These are phyloP conservation scores for Carpinus viminea DNA, from an alignment of 306 rosid species.

Conservation along the genomic window DNA sequence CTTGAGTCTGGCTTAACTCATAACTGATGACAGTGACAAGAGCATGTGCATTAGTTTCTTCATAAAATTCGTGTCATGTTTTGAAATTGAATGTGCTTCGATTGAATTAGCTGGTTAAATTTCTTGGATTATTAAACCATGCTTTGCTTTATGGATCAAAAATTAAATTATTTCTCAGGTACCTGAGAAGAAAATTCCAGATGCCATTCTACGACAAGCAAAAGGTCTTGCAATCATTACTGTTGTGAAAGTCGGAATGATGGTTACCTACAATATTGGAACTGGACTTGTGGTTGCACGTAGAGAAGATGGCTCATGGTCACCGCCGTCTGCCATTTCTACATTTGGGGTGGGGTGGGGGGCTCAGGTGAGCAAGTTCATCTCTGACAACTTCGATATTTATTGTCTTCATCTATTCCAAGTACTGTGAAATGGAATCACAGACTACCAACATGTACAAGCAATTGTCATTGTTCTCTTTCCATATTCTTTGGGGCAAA, in stretches of 20 bases:
- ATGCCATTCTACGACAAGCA: slow-evolving; percentile 78
- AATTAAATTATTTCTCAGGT: slow-evolving; percentile 46
- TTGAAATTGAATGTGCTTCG: background rate
- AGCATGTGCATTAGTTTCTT: slow-evolving; percentile 2
- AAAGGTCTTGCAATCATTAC: slow-evolving; percentile 96
- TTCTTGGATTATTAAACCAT: background rate
- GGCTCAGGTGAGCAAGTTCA: slow-evolving; percentile 67
- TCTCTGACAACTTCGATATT: slow-evolving; percentile 8
- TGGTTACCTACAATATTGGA: slow-evolving; percentile 90
- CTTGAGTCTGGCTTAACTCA: background rate
- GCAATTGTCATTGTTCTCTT: slow-evolving; percentile 12
- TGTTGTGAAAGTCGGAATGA: slow-evolving; percentile 77
- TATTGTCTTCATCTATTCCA: background rate
- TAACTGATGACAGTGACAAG: background rate
- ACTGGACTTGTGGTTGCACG: slow-evolving; percentile 95
- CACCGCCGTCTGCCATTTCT: slow-evolving; percentile 91
- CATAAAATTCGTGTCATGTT: background rate
- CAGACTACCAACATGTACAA: background rate
- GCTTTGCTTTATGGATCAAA: slow-evolving; percentile 26
- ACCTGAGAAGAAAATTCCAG: slow-evolving; percentile 88
- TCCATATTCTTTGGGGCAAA: background rate
- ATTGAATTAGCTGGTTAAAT: background rate
- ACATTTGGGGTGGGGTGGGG: slow-evolving; percentile 97
- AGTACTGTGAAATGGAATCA: slow-evolving; percentile 3
- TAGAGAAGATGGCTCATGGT: slow-evolving; percentile 97